Conservation (phyloP, 2,329 filamentous ascomycete genomes). For the Trichoderma arundinaceum region DNA sequence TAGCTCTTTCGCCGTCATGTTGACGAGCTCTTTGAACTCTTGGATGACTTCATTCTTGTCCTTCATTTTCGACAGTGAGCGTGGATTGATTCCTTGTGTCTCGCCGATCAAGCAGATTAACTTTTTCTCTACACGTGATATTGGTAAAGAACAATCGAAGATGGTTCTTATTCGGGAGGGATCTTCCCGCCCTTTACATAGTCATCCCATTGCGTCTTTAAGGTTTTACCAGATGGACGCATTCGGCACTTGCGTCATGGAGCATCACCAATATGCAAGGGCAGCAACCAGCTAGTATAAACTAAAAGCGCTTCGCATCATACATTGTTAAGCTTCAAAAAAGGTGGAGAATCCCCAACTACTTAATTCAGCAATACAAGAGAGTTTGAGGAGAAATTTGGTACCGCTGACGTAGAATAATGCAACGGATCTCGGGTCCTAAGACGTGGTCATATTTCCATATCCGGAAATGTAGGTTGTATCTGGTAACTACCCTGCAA, state of each 20-base stretch:
- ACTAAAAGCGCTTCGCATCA: slow-evolving; percentile 1
- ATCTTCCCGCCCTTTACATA: slow-evolving; percentile 12
- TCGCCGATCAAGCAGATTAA: background rate
- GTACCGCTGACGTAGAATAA: slow-evolving; percentile 19
- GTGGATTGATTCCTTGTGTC: background rate
- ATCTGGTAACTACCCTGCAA: background rate
- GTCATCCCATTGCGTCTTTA: slow-evolving; percentile 9
- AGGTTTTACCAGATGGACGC: slow-evolving; percentile 18
- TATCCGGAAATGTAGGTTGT: background rate
- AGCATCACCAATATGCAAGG: slow-evolving; percentile 7
- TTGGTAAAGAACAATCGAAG: background rate
- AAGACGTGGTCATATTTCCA: background rate
- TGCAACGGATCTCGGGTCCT: background rate
- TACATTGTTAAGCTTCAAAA: background rate
- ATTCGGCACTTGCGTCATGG: slow-evolving; percentile 31
- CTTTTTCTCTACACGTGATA: background rate
- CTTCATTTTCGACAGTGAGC: slow-evolving; percentile 34
- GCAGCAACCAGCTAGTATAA: background rate
- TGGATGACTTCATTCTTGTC: slow-evolving; percentile 46
- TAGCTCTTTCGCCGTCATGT: slow-evolving; percentile 67
- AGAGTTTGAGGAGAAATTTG: background rate
- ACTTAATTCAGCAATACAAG: background rate
- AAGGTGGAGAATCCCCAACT: background rate
- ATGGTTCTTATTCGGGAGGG: background rate
- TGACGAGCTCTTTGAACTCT: slow-evolving; percentile 70